phyloP scores from a whole-genome alignment of 2,329 filamentous ascomycete species.

The Penicillium sp. region DNA sequence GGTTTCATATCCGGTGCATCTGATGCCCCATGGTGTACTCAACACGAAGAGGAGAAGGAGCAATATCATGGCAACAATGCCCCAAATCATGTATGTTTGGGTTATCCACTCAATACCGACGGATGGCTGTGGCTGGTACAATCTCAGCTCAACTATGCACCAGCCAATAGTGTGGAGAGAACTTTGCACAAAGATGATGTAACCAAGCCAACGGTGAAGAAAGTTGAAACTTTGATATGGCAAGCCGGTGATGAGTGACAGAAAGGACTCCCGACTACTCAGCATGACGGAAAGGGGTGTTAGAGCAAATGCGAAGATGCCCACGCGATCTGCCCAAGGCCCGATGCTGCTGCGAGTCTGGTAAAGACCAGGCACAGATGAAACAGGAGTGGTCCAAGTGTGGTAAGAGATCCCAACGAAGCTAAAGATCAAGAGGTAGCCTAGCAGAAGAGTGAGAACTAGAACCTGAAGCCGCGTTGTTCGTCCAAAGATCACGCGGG shows the following conservation, averaged over 20 bases:
- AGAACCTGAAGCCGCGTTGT: constrained; percentile 68
- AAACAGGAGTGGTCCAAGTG: constrained; percentile 69
- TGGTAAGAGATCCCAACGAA: constrained; percentile 69
- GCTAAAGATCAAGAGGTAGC: constrained; percentile 67
- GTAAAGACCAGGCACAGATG: constrained; percentile 52
- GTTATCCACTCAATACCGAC: constrained; percentile 58
- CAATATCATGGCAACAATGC: constrained; percentile 66
- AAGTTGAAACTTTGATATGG: constrained; percentile 79
- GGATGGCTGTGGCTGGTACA: constrained; percentile 71
- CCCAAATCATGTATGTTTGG: constrained; percentile 72
- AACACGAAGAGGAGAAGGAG: constrained; percentile 62
- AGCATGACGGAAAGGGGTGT: constrained; percentile 70
- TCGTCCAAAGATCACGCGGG: constrained; percentile 62
- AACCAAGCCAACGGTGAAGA: constrained; percentile 73
- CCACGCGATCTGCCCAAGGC: constrained; percentile 68
- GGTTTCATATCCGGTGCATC: constrained; percentile 71
- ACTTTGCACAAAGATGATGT: constrained; percentile 69
- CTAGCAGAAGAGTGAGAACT: constrained; percentile 57
- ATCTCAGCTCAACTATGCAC: constrained; percentile 63
- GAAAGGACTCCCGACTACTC: constrained; percentile 67
- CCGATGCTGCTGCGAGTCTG: constrained; percentile 68
- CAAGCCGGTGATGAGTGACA: constrained; percentile 69
- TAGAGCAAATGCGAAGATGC: constrained; percentile 70
- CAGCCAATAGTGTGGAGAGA: constrained; percentile 70
- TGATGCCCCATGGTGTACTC: constrained; percentile 61